These are phyloP conservation scores for Hippophae tibetana DNA, from an alignment of 306 rosid species.

Conservation along the genomic window DNA sequence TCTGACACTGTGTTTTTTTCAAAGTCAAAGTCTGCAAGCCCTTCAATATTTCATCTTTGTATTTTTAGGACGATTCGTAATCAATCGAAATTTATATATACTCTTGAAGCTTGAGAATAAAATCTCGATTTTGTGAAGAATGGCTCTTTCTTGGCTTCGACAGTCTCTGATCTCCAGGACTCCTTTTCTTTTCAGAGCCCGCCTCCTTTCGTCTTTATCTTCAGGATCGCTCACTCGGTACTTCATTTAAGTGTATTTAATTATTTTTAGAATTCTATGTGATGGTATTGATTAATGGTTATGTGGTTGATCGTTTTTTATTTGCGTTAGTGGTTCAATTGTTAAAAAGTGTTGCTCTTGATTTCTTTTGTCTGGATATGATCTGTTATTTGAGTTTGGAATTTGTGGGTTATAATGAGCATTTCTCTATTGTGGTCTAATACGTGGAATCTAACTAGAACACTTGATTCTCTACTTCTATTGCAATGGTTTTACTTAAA, in stretches of 20 bases:
- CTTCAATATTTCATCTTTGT: no score
- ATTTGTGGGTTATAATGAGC: conserved; percentile 1
- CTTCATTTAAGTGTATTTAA: background rate
- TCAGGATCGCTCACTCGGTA: conserved; percentile 63
- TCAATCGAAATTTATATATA: no score
- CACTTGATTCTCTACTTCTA: background rate
- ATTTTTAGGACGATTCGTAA: no score
- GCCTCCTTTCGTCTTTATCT: conserved; percentile 39
- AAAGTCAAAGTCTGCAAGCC: no score
- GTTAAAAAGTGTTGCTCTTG: background rate
- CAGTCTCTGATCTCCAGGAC: conserved; percentile 57
- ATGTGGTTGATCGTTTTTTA: background rate
- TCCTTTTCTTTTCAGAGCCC: conserved; percentile 40
- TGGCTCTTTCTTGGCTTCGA: conserved; percentile 89
- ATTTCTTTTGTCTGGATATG: conserved; percentile 3
- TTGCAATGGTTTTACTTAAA: no score
- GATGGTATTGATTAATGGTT: background rate
- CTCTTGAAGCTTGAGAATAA: no score
- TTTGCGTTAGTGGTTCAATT: conserved; percentile 1
- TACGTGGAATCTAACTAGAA: background rate
- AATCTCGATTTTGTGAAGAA: conserved; percentile 6
- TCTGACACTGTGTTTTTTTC: no score
- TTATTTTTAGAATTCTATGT: background rate
- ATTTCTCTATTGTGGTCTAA: conserved; percentile 2
- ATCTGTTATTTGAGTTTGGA: background rate